phyloP scores from a whole-genome alignment of 208 protist genomes.

The Polymyxa betae region DNA sequence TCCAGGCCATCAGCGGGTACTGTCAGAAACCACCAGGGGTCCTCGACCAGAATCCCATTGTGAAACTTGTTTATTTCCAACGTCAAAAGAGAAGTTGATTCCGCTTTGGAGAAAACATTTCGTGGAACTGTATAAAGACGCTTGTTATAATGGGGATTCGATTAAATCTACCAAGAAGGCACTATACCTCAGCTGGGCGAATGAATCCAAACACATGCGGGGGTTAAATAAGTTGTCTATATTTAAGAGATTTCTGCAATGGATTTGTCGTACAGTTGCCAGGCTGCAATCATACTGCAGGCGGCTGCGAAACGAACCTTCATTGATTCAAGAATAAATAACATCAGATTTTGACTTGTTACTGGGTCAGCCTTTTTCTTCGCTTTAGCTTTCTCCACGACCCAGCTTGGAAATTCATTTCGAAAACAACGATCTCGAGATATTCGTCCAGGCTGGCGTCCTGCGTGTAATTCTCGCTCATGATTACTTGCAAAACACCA shows the following conservation, averaged over 20 bases:
- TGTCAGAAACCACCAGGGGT: background rate
- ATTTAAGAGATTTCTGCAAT: no score
- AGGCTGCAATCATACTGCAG: no score
- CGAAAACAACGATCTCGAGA: slow-evolving; percentile 36
- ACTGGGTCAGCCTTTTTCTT: background rate
- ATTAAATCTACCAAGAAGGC: no score
- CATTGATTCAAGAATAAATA: no score
- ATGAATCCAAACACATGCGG: no score
- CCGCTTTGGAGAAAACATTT: background rate
- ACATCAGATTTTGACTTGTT: no score
- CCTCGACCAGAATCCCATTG: background rate
- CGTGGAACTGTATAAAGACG: background rate
- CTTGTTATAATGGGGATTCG: no score
- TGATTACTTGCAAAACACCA: slow-evolving; percentile 19
- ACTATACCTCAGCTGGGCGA: no score
- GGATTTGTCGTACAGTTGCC: no score
- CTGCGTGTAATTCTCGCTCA: slow-evolving; percentile 7
- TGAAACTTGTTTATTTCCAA: background rate
- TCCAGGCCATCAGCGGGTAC: background rate
- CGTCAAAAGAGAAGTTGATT: background rate
- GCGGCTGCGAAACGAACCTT: no score
- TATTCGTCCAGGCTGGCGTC: slow-evolving; percentile 25
- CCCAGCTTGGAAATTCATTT: slow-evolving; percentile 40
- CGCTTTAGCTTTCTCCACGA: slow-evolving; percentile 45
- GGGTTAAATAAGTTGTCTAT: no score